Evolutionary conservation across 441 rosid genomes (phyloP), one percentile per base, ranked within the genome.

Genomic region (Viola pubescens): DNA sequence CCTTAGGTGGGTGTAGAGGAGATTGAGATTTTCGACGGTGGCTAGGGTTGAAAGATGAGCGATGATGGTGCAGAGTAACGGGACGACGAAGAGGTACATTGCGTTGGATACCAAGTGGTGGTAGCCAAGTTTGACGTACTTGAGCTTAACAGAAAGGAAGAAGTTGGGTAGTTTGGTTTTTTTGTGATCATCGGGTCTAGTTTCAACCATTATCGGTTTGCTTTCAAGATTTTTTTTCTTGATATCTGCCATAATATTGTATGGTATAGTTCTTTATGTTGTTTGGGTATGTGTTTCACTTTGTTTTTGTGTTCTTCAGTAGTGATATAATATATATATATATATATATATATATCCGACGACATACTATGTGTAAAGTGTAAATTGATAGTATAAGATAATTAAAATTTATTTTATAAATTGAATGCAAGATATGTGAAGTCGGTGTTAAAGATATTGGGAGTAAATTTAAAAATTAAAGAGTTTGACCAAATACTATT

Each of bases 81-180:
- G 69, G 1, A 56, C 5, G 4, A 70, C 39, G 6, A 66, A 38
- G 44, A 73, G 65, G 54, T 59, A 69, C 9, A 59, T 41, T 51
- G 74, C 61, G 26, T 62, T 66, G 59, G 74, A 40, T 67, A 68
- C 59, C 39, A 68, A 54, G 54, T 60, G 64, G 56, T 73, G 77
- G 58, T 56, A 73, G 13, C 70, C 70, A 14, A 73, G 77, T 48
- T 68, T 68, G 6, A 60, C 67, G 48, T 67, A 60, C 52, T 72
- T 67, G 48, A 72, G 70, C 44, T 44, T 51, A 3, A 63, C 26
- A 4, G 69, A 67, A 9, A 59, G 9, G 46, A 59, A 38, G 58
- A 62, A 54, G 16, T 65, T 61, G 38, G 60, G 72, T n/a, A 34
- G 53, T 34, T 11, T 53, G 9, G 58, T 69, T 8, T 60, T 37